Evolutionary conservation across 495 filamentous ascomycete species (phyloP), one percentile per base, ranked within the genome.

Genomic region (Neurospora sublineolata): DNA sequence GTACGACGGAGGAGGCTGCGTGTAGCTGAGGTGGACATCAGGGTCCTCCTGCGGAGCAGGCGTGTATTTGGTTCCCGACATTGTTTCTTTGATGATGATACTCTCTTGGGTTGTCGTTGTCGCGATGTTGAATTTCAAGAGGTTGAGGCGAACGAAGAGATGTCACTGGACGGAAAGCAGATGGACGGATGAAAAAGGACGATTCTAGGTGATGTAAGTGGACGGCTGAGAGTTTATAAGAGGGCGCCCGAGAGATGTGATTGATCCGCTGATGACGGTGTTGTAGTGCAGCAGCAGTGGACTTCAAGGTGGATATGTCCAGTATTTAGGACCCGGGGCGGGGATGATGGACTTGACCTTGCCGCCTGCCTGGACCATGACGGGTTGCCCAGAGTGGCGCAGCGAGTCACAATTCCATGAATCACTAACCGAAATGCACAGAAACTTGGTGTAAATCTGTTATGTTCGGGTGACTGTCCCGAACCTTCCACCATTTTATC

Each of bases 1-100:
- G 83, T 94, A 94, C 20, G 90, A 90, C 7, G 95, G 95, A 73
- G 95, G 95, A 74, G 94, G 85, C 79, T 95, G 93, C 68, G 91
- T 87, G 86, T 92, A 97, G 73, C 80, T 77, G 73, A 81, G 73
- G 37, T 77, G 75, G 36, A 76, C 81, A 69, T 93, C 90, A 38
- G 91, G 92, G 81, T 93, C 91, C 73, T 91, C 88, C 83, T 91
- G 90, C 39, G 91, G 86, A 75, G 90, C 91, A 20, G 86, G 83
- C 70, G 88, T 83, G 77, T 93, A 93, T 81, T 90, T 91, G 36
- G 88, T 83, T 71, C 85, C 83, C 71, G 90, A 86, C 90, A 93
- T 93, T 68, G 58, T 72, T 69, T 42, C 67, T 42, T 40, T 39
- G 30, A n/a, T 30, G 52, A 64, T 64, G 7, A 18, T 64, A 16